A percentile compares a stretch with the other conserved stretches of the same genome.
Evolutionary conservation across 352 stramenopile species (phyloP).

Genomic region (Phytophthora boehmeriae): DNA sequence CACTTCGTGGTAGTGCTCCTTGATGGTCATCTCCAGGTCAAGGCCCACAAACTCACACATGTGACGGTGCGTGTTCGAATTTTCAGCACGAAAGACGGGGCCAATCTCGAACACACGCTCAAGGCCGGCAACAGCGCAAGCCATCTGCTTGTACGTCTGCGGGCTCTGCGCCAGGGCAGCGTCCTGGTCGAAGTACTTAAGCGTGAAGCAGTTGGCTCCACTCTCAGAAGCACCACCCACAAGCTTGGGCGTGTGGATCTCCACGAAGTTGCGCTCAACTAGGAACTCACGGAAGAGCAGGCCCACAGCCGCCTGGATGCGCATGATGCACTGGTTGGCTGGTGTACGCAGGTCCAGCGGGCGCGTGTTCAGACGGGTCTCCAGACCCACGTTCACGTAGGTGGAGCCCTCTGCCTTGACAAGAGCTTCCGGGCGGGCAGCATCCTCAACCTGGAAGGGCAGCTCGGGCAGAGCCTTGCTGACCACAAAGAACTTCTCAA

Average conservation of each 20-base stretch:
- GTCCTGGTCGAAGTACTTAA: conserved; percentile 98
- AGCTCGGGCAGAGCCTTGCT: conserved; percentile 93
- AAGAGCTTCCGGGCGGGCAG: conserved; percentile 86
- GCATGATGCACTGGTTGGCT: conserved; percentile 99
- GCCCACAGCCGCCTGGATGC: conserved; percentile 96
- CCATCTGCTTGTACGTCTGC: conserved; percentile 99
- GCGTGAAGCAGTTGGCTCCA: conserved; percentile 97
- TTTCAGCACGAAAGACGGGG: conserved; percentile 99
- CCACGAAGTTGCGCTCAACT: conserved; percentile 94
- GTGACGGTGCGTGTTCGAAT: conserved; percentile 98
- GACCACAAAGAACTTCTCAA: conserved; percentile 95
- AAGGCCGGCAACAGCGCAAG: conserved; percentile 96
- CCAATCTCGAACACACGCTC: conserved; percentile 99
- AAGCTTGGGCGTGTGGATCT: conserved; percentile 99
- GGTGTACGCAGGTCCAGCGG: conserved; percentile 98
- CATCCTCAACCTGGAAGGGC: conserved; percentile 96
- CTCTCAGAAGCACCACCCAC: conserved; percentile 97
- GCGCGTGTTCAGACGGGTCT: conserved; percentile 96
- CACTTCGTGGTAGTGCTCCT: conserved; percentile 99
- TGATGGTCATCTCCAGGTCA: conserved; percentile 99
- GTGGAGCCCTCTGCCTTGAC: conserved; percentile 84
- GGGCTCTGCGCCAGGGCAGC: conserved; percentile 97
- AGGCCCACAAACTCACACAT: conserved; percentile 99
- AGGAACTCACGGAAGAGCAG: conserved; percentile 98
- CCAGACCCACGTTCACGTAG: conserved; percentile 88